Conservation (phyloP, 768 basidiomycete species). For the Inosperma sp. region DNA sequence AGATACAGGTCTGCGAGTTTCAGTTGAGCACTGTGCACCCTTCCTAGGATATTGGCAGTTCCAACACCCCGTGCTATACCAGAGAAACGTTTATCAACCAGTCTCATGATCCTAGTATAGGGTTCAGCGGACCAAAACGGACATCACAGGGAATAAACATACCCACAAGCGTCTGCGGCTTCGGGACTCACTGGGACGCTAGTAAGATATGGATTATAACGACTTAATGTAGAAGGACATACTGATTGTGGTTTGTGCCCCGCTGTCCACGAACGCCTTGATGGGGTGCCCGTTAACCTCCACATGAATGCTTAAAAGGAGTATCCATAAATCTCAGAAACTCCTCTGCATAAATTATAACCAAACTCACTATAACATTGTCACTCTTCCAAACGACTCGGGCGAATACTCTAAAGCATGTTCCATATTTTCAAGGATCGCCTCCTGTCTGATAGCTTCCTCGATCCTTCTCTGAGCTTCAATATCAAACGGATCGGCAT, state of each 20-base stretch:
- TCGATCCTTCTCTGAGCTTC: slow-evolving; percentile 93
- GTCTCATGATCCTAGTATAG: slow-evolving; percentile 75
- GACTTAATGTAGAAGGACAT: slow-evolving; percentile 22
- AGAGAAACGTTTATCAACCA: slow-evolving; percentile 80
- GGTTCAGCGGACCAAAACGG: background rate
- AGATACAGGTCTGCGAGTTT: slow-evolving; percentile 80
- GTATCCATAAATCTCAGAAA: background rate
- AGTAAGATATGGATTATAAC: background rate
- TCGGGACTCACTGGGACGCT: slow-evolving; percentile 73
- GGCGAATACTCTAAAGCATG: slow-evolving; percentile 93
- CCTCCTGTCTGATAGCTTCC: slow-evolving; percentile 86
- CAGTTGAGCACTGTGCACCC: slow-evolving; percentile 90
- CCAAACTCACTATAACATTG: slow-evolving; percentile 92
- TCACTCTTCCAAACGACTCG: slow-evolving; percentile 89
- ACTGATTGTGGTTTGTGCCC: slow-evolving; percentile 97
- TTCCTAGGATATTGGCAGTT: slow-evolving; percentile 88
- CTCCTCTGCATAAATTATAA: background rate
- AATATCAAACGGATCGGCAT: slow-evolving; percentile 86
- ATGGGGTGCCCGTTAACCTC: slow-evolving; percentile 90
- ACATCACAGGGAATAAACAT: slow-evolving; percentile 22
- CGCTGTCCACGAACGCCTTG: slow-evolving; percentile 97
- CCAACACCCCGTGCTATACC: slow-evolving; percentile 94
- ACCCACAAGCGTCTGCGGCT: slow-evolving; percentile 89
- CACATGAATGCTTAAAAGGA: slow-evolving; percentile 63
- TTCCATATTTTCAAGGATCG: slow-evolving; percentile 86